Base-by-base conservation (phyloP, 2,329 filamentous ascomycete species). In the Macroventuria anomochaeta region DNA sequence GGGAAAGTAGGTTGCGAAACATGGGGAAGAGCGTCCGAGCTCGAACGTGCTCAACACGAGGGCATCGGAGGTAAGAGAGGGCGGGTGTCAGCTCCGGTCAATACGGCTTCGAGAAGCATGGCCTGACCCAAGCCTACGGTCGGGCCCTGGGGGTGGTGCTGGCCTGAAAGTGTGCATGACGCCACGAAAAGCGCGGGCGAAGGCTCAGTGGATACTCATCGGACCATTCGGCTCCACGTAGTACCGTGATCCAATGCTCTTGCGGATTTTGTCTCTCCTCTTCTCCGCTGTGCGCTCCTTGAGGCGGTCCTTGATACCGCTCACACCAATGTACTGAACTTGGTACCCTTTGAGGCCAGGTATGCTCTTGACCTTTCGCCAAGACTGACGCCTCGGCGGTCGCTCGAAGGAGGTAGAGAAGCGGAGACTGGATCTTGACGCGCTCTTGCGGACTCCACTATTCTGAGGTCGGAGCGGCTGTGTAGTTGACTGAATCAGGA, bases 181-280 rank as follows among this genome's bases (percentile, higher is more conserved):
- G 40, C 40, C n/a, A 38, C 18, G 21, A 12, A 28, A 36, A 49
- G 44, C 34, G 44, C 29, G 28, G 33, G 34, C 28, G 21, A 18
- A 31, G 41, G 36, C 42, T 53, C 37, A 53, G 49, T 46, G 49
- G 42, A 37, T 21, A 28, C 44, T 34, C 46, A 49, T 34, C 20
- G 46, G 41, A 29, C 40, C 46, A 38, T 41, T 51, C 36, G 53
- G 53, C 39, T 74, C 71, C 13, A 71, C 61, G 47, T 71, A 77
- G 64, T 77, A 75, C 49, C 75, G 72, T 13, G 71, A 69, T 1
- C 81, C 80, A 63, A 87, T 87, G 49, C 78, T 83, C 49, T 78
- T 77, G 58, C 83, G 79, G 43, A 87, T 71, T 53, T 74, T 77
- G 57, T 82, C 77, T 55, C 84, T 75, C 54, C 81, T 73, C 58